phyloP scores from a whole-genome alignment of 257 asterid genomes.

The Solanum piurae region DNA sequence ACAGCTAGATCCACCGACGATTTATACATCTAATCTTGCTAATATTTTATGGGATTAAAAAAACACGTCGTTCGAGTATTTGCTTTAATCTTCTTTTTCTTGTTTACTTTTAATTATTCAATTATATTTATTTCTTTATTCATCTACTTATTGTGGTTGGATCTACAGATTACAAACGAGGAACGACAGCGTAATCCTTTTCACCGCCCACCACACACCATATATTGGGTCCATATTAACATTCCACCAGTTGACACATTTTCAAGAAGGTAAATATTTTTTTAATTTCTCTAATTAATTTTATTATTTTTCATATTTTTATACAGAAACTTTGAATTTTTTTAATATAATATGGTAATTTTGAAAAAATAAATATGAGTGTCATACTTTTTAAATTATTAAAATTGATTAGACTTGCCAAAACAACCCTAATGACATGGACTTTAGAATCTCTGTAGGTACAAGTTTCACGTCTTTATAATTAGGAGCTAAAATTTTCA shows the following conservation, averaged over 20 bases:
- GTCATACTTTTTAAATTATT: too few species aligned
- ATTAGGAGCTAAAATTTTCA: background rate
- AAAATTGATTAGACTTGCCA: background rate
- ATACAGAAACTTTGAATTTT: background rate
- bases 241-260: background rate
- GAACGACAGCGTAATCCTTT: background rate
- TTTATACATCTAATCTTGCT: background rate
- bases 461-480: background rate
- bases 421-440: background rate
- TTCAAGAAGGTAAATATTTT: background rate
- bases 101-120: background rate
- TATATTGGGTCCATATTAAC: background rate
- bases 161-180: background rate
- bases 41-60: background rate
- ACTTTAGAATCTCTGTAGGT: background rate
- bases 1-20: slow-evolving; percentile 17
- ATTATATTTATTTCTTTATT: background rate
- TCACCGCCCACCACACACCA: background rate
- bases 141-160: background rate
- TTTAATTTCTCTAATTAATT: background rate
- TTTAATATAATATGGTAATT: background rate
- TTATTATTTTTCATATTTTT: background rate
- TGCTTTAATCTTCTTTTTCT: slow-evolving; percentile 1
- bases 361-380: background rate
- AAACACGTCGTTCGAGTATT: slow-evolving; percentile 2